These are phyloP conservation scores for Berkeleyomyces rouxiae DNA, from an alignment of 2,329 filamentous ascomycete species.

Conservation along the genomic window DNA sequence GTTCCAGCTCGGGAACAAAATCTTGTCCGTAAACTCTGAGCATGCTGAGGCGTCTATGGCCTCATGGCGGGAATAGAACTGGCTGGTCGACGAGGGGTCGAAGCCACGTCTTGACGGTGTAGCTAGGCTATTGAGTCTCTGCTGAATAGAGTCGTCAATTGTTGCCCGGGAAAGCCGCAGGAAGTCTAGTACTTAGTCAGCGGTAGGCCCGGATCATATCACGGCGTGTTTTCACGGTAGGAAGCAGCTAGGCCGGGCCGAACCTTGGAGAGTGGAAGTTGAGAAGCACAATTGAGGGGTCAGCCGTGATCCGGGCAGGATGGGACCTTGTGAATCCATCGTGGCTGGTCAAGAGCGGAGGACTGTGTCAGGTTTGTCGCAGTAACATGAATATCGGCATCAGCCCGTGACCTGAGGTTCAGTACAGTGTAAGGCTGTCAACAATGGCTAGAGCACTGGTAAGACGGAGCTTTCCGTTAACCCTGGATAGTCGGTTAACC, in stretches of 20 bases:
- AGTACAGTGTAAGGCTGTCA: not conserved
- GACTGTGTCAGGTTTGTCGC: not conserved
- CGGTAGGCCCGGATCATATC: not conserved
- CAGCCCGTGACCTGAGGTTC: not conserved
- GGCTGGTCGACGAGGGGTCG: conserved; percentile 57
- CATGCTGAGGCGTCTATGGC: conserved; percentile 49
- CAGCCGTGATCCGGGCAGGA: conserved; percentile 21
- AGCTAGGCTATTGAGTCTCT: conserved; percentile 78
- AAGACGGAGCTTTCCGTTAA: not conserved
- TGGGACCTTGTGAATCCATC: conserved; percentile 5
- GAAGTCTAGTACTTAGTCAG: conserved; percentile 47
- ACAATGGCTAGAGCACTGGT: not conserved
- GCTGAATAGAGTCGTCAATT: conserved; percentile 84
- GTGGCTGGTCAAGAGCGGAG: not conserved
- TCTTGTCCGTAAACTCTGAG: conserved; percentile 52
- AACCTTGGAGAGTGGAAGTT: conserved; percentile 51
- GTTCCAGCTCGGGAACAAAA: conserved; percentile 83
- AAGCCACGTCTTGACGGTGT: conserved; percentile 59
- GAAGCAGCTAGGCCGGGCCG: conserved; percentile 14
- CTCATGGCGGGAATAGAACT: conserved; percentile 26
- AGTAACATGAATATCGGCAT: not conserved
- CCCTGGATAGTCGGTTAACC: not conserved
- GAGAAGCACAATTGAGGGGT: conserved; percentile 69
- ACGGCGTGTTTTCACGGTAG: not conserved
- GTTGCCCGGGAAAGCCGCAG: conserved; percentile 67